Evolutionary conservation across 176 grass and related monocot species (phyloP).

Genomic region (Zoysia pacifica): DNA sequence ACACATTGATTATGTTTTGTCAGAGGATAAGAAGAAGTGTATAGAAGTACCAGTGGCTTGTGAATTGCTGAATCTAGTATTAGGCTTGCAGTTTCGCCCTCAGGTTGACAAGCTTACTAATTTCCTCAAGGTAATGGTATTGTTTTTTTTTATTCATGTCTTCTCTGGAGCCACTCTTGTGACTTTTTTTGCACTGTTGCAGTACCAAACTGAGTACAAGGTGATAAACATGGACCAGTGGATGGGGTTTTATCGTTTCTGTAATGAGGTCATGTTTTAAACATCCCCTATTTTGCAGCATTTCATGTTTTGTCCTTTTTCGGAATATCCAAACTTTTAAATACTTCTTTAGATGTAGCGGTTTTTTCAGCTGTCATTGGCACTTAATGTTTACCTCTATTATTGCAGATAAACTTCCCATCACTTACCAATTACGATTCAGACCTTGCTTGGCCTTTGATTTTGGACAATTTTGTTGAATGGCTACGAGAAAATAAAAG

Average conservation of each 20-base stretch:
- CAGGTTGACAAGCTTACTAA: conserved; percentile 84
- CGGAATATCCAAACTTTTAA: background rate
- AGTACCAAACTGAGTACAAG: conserved; percentile 98
- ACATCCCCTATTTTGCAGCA: conserved; percentile 12
- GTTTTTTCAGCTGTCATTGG: conserved; percentile 31
- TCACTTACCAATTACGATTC: conserved; percentile 93
- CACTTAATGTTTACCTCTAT: conserved; percentile 22
- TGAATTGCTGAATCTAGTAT: conserved; percentile 84
- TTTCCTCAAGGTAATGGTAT: conserved; percentile 79
- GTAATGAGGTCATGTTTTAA: conserved; percentile 72
- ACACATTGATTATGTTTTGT: conserved; percentile 34
- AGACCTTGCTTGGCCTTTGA: conserved; percentile 92
- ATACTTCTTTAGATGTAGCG: background rate
- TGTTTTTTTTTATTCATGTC: background rate
- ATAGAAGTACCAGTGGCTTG: conserved; percentile 92
- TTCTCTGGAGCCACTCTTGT: conserved; percentile 30
- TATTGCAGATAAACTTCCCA: conserved; percentile 89
- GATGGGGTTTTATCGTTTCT: conserved; percentile 96
- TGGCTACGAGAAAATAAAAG: conserved; percentile 79
- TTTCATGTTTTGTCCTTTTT: conserved; percentile 7
- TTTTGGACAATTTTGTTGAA: conserved; percentile 99
- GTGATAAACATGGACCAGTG: conserved; percentile 99
- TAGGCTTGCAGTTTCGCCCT: conserved; percentile 67
- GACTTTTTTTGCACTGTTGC: conserved; percentile 38
- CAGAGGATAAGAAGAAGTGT: conserved; percentile 98